Evolutionary conservation across 495 filamentous ascomycete genomes (phyloP), one percentile per base, ranked within the genome.

Genomic region (Venustampulla echinocandica): DNA sequence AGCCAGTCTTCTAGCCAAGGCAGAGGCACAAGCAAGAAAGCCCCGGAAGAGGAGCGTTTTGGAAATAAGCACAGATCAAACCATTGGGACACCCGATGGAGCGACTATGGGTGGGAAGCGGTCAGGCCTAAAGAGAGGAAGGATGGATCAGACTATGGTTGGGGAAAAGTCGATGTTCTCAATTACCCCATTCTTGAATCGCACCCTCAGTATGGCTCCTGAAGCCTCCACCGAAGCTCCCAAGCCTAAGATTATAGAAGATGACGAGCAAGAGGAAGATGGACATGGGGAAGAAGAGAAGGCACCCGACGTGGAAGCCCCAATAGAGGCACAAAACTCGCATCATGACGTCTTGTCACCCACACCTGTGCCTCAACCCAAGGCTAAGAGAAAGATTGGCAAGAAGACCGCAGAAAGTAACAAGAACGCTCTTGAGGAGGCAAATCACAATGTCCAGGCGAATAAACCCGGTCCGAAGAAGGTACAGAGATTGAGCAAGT

Each of bases 91-190:
- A 1, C 82, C 82, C 9, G 82, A 81, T 14, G 79, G 79, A 43
- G 68, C 76, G 42, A 65, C 67, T 14, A 63, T 32, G 17, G 39
- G 57, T 40, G 47, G 47, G 13, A 57, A 53, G 28, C 56, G 36
- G 67, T 66, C 56, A 49, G 63, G 10, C 15, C 33, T 24, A 3
- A 81, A 79, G 46, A 70, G 70, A 48, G 67, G 61, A 17, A 67
- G 66, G 35, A 65, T 67, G 37, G 66, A 71, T 20, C 69, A 75
- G 13, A 76, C 76, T 0, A 56, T 81, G 30, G 65, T 80, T 25
- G 87, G 84, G 19, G 87, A 93, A 52, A 94, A 94, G 61, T 94
- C 88, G 0, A 78, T 72, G 15, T 96, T 96, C 59, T 92, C 87
- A 10, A 89, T 96, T 51, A 96, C 90, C 1, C 90, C 90, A 0